phyloP scores from a whole-genome alignment of 148 eudicot genomes.

The Camellia sinensis region DNA sequence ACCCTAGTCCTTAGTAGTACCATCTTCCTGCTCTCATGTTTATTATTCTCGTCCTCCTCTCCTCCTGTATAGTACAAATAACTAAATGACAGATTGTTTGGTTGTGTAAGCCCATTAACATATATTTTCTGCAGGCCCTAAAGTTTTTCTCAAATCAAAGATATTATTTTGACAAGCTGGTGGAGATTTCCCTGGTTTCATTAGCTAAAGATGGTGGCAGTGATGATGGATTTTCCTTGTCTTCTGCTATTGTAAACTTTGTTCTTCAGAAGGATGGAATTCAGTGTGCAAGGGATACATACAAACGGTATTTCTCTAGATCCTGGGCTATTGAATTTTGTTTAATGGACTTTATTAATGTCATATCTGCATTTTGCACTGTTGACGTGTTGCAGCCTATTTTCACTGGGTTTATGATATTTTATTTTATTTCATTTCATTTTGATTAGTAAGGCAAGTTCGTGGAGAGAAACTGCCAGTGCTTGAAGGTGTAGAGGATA shows the following conservation, averaged over 20 bases:
- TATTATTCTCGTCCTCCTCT: background rate
- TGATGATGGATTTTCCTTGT: slow-evolving; percentile 75
- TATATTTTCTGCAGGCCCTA: slow-evolving; percentile 53
- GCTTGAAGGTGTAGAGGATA: background rate
- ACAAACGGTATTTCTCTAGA: slow-evolving; percentile 58
- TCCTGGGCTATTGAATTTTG: background rate
- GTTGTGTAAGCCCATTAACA: background rate
- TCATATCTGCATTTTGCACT: background rate
- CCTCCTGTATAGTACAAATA: background rate
- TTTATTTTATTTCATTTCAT: background rate
- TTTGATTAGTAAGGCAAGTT: background rate
- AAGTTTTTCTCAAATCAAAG: slow-evolving; percentile 50
- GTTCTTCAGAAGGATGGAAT: slow-evolving; percentile 61
- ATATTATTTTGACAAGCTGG: slow-evolving; percentile 49
- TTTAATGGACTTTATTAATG: background rate
- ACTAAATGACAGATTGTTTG: background rate
- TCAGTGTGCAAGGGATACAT: slow-evolving; percentile 64
- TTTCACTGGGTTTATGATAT: background rate
- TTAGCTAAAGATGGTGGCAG: slow-evolving; percentile 75
- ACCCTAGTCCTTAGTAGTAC: background rate
- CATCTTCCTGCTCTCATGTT: background rate
- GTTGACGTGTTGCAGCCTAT: background rate
- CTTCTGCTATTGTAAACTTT: slow-evolving; percentile 52
- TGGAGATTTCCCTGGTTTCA: slow-evolving; percentile 55
- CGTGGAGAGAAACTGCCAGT: background rate